Evolutionary conservation across 352 stramenopile genomes (phyloP), one percentile per base, ranked within the genome.

Genomic region (Globisporangium yorkense): DNA sequence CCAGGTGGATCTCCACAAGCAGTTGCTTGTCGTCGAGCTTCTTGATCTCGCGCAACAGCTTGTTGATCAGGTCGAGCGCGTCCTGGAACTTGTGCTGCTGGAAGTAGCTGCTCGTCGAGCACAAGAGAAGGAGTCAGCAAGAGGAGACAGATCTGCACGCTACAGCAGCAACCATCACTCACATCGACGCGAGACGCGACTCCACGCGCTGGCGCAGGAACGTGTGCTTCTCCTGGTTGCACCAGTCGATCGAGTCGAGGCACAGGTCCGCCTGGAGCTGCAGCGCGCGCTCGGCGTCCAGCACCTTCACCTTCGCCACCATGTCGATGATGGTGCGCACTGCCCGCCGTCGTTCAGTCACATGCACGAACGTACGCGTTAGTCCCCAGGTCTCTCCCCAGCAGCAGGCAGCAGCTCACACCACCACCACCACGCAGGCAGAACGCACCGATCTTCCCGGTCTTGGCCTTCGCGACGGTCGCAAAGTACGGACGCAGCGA

Each of bases 21-120:
- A 99, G 71, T 68, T 98, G 94, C 79, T 99, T 99, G 79, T 99
- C 97, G 71, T 99, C 97, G 49, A 99, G 81, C 73, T 99, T 98
- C 75, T 99, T 99, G 56, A 99, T 93, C 79, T 99, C 97, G 9
- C 81, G 72, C 27, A 99, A 73, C 31, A 99, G 79, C 62, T 86
- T 82, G 53, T 92, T 97, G 72, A 99, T 93, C 41, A 99, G 73
- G 52, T 96, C 79, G 18, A 99, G 67, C 16, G 97, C 96, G 9
- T 90, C 76, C 50, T 92, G 83, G 68, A 98, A 99, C 66, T 93
- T 91, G 1, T 80, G 71, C 66, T 94, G 83, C 65, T 92, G 85
- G 67, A 95, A 96, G 57, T 95, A 91, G 57, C 77, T 88, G 56
- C 40, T 74, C 39, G 53, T n/a, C 39, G 29, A 46, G 16, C 4